Base-by-base conservation (phyloP, 352 stramenopile genomes). In the Pythium pyrilobum region DNA sequence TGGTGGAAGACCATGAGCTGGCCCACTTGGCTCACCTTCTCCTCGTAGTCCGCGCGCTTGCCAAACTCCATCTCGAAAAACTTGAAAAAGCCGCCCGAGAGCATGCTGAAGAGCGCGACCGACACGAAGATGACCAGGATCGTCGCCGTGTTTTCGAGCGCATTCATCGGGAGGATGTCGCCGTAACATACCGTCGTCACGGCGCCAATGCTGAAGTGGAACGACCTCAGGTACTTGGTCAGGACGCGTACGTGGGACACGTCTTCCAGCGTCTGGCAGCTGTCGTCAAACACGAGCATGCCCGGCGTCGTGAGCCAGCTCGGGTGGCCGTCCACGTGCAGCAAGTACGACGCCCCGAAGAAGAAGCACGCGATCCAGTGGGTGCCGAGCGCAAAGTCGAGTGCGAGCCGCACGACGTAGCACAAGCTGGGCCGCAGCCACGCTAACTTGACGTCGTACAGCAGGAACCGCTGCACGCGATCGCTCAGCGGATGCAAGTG, bases 241-340 rank as follows among this genome's bases (percentile, higher is more conserved):
- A 34, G 21, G 5, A 68, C 34, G 9, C 56, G 60, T 6, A 76
- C 55, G 2, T 58, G 31, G 0, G 39, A 53, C 34, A 76, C 62
- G 33, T 49, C 54, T 11, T 52, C 55, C 10, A 71, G 56, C 13
- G 32, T 27, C 0, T 36, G 38, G 33, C 43, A 62, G 18, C 56
- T 62, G 2, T 34, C 46, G 20, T 53, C 43, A 49, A 66, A 76
- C 18, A 55, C 34, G 5, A 76, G 56, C 67, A 76, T 76, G 1
- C 75, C 77, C 0, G 70, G 68, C 5, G 65, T 69, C 15, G 70
- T 84, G 33, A 87, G 72, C 74, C 77, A 87, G 39, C 72, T 84
- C 23, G 53, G 38, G 15, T 63, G 20, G 6, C 36, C 38, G 15
- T 45, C 39, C 0, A 62, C 51, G 39, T 75, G 72, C 21, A 62